Base-by-base conservation (phyloP, 257 asterid species). In the Verbascum thapsus region DNA sequence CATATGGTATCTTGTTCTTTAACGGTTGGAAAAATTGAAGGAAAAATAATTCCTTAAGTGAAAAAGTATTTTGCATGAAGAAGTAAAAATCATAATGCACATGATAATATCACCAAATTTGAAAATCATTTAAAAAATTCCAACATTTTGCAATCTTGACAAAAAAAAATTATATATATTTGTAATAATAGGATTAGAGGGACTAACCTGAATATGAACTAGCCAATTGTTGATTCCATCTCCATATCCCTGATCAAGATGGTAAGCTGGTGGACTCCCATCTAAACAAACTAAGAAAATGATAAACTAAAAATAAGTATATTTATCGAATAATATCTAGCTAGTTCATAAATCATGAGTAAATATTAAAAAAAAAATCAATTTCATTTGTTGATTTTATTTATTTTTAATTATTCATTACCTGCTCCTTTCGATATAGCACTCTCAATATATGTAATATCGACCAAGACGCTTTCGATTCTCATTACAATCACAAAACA, bases 361-460 rank as follows among this genome's bases (percentile, higher is more conserved):
- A n/a, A n/a, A n/a, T n/a, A n/a, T n/a, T n/a, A n/a, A n/a, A n/a
- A 2, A 23, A 23, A 15, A 3, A 55, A 20, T 16, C 39, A 30
- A 50, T 0, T 10, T 17, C 12, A 37, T 0, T 37, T 18, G 30
- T 8, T 22, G 26, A 38, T 3, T 8, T 12, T 12, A n/a, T 63
- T 38, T 1, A 11, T 6, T 15, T 35, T 1, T 3, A 15, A 9
- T 11, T n/a, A 22, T 49, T 20, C 30, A 19, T 68, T 67, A 85
- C 92, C 89, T 50, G 77, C 92, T 57, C 92, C 92, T 76, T 85
- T 82, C 10, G 81, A 69, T 17, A 82, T 83, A 61, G 85, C 92
- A 67, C 74, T 76, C 59, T 64, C 45, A 62, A 82, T 75, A 61
- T 80, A 78, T 68, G 85, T 85, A 37, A 79, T 79, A 35, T 57